Percentiles rank a stretch among this genome's conserved stretches.
These are phyloP conservation scores for Ustilago loliicola DNA, from an alignment of 1,284 basidiomycete genomes.

Conservation along the genomic window DNA sequence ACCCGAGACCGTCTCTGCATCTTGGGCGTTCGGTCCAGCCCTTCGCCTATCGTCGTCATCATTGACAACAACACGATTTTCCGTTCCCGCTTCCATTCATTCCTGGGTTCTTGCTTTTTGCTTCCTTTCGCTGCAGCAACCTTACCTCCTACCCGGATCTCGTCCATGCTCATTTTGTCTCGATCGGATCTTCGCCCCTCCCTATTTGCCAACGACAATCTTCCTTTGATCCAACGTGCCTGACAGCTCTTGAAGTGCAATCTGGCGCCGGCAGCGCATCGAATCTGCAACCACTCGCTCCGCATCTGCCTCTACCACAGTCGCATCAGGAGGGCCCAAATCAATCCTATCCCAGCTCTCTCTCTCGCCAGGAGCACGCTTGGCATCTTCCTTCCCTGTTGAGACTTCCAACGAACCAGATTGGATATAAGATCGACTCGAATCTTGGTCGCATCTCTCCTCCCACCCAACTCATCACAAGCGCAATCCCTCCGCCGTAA, in stretches of 20 bases:
- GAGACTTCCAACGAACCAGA: neutral
- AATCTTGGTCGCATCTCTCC: neutral
- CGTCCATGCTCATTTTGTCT: constrained; percentile 7
- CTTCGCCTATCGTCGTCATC: constrained; percentile 11
- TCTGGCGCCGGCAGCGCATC: constrained; percentile 1
- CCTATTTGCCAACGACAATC: neutral
- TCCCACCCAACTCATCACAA: neutral
- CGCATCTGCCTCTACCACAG: neutral
- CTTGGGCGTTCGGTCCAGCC: constrained; percentile 10
- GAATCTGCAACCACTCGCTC: neutral
- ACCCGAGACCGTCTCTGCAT: constrained; percentile 18
- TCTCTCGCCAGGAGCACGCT: neutral
- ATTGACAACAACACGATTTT: neutral
- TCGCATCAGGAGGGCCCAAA: too few species aligned
- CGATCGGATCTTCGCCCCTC: neutral
- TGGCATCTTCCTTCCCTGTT: neutral
- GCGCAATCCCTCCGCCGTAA: neutral
- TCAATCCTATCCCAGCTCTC: neutral
- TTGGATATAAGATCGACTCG: neutral
- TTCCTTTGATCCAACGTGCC: neutral
- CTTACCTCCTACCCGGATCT: constrained; percentile 3
- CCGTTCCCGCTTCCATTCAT: neutral
- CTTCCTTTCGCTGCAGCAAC: neutral
- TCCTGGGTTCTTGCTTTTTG: neutral
- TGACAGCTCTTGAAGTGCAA: neutral